These are phyloP conservation scores for Naganishia sp. DNA, from an alignment of 1,284 basidiomycete species.

Conservation along the genomic window DNA sequence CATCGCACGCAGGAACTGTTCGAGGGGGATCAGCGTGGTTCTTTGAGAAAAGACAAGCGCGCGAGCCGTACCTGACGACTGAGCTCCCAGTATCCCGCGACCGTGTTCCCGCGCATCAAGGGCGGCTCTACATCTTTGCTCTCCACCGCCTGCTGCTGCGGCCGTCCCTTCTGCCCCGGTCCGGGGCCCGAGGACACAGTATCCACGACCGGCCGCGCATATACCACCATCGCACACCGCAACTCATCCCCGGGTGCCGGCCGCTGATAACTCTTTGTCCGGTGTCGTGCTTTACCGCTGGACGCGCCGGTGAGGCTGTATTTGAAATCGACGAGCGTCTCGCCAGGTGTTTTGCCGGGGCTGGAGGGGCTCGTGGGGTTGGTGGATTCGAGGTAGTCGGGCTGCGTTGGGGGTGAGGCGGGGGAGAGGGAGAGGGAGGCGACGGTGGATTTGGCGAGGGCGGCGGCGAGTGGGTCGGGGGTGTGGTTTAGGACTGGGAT, in stretches of 20 bases:
- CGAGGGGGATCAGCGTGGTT: neutral
- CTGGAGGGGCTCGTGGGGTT: conserved; percentile 31
- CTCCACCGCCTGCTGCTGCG: conserved; percentile 32
- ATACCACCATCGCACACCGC: conserved; percentile 33
- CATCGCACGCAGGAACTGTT: conserved; percentile 42
- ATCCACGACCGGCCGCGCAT: conserved; percentile 14
- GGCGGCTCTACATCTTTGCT: conserved; percentile 33
- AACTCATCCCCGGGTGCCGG: conserved; percentile 27
- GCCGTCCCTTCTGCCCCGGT: conserved; percentile 14
- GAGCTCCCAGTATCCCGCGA: conserved; percentile 76
- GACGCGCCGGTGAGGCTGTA: conserved; percentile 12
- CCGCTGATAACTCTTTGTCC: conserved; percentile 11
- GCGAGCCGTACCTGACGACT: conserved; percentile 67
- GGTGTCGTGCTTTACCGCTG: neutral
- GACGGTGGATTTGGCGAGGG: conserved; percentile 51
- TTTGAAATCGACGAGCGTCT: conserved; percentile 33
- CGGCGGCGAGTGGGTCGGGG: conserved; percentile 49
- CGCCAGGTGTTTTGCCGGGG: conserved; percentile 26
- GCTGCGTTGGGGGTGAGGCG: neutral
- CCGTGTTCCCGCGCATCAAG: conserved; percentile 77
- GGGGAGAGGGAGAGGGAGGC: conserved; percentile 36
- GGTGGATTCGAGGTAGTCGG: conserved; percentile 17
- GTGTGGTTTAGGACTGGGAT: conserved; percentile 46
- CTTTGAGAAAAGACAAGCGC: neutral
- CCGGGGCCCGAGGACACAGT: neutral